Conservation (phyloP, 768 basidiomycete species). For the Neoboletus brunneissimus region DNA sequence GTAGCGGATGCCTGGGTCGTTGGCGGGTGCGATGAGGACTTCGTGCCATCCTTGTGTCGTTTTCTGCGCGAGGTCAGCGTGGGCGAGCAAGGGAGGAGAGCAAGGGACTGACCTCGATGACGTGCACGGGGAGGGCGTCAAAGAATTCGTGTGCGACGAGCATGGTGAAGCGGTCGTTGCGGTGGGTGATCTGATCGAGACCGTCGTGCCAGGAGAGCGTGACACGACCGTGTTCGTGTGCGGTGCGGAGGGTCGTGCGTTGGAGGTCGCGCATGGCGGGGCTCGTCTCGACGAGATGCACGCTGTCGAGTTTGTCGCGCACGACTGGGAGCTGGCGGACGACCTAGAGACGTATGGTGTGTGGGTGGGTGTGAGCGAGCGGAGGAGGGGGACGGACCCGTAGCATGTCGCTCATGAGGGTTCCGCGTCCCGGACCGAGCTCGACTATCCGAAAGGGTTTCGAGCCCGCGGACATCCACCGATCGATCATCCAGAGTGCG, state of each 20-base stretch:
- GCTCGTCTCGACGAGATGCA: constrained; percentile 85
- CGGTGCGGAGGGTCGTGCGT: constrained; percentile 42
- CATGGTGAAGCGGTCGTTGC: constrained; percentile 65
- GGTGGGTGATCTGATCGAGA: constrained; percentile 60
- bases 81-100: background rate
- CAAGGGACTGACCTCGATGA: constrained; percentile 63
- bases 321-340: constrained; percentile 46
- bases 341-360: constrained; percentile 38
- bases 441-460: constrained; percentile 72
- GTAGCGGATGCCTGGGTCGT: constrained; percentile 38
- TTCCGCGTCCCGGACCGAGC: constrained; percentile 92
- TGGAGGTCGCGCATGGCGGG: constrained; percentile 63
- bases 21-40: constrained; percentile 58
- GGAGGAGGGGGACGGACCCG: constrained; percentile 48
- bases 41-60: constrained; percentile 81
- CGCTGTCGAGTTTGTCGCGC: constrained; percentile 36
- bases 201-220: constrained; percentile 69
- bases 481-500: constrained; percentile 80
- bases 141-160: constrained; percentile 97
- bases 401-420: constrained; percentile 85
- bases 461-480: constrained; percentile 61
- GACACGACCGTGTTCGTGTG: constrained; percentile 32
- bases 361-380: background rate
- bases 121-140: constrained; percentile 90
- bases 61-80: constrained; percentile 50